Evolutionary conservation across 1,284 basidiomycete species (phyloP).

Genomic region (Lentinus polychrous): DNA sequence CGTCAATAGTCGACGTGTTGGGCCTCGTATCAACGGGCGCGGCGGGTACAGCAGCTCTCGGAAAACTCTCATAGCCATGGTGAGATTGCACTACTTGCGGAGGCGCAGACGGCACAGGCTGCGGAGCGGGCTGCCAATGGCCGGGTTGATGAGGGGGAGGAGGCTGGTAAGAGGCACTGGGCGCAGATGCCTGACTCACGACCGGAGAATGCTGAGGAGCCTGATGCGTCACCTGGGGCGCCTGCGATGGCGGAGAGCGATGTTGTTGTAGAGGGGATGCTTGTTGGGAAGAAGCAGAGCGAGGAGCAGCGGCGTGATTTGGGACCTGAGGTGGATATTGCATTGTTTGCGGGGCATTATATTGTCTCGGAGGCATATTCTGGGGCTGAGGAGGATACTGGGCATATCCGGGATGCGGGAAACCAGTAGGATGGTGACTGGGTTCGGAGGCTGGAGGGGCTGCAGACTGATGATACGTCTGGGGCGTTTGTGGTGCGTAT

Average conservation of each 20-base stretch:
- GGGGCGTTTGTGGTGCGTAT: neutral
- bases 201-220: neutral
- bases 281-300: constrained; percentile 17
- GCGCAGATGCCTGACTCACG: neutral
- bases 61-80: no score
- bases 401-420: constrained; percentile 16
- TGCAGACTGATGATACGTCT: neutral
- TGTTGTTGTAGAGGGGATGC: constrained; percentile 16
- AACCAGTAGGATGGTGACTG: constrained; percentile 19
- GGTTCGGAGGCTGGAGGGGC: constrained; percentile 6
- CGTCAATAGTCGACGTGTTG: constrained; percentile 4
- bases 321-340: constrained; percentile 18
- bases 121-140: neutral
- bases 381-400: constrained; percentile 18
- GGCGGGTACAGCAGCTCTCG: neutral
- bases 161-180: neutral
- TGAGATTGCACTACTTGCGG: no score
- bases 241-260: constrained; percentile 5
- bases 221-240: neutral
- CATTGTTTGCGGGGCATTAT: constrained; percentile 14
- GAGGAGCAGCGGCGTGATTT: constrained; percentile 23
- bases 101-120: neutral
- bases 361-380: constrained; percentile 19
- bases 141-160: constrained; percentile 1
- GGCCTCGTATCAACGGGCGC: constrained; percentile 25